phyloP scores from a whole-genome alignment of 2,329 filamentous ascomycete genomes.

The Chaetomium olivaceum region DNA sequence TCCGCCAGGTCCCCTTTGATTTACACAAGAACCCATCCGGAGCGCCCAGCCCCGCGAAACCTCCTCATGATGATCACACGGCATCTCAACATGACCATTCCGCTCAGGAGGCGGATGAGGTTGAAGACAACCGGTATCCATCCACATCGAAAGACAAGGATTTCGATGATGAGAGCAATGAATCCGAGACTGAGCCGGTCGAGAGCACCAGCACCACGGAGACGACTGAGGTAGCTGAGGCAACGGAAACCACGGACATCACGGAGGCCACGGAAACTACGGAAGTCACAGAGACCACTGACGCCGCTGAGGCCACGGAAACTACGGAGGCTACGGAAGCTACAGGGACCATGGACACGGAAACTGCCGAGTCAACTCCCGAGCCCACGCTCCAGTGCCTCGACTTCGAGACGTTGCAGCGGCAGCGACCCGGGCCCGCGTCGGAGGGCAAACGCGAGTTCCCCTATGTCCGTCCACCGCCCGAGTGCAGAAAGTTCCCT shows the following conservation, averaged over 20 bases:
- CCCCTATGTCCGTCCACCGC: conserved; percentile 54
- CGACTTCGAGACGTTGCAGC: conserved; percentile 33
- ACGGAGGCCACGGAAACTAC: neutral
- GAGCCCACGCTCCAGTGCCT: conserved; percentile 23
- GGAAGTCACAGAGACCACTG: neutral
- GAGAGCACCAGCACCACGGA: neutral
- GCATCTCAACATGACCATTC: conserved; percentile 4
- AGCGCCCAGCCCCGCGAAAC: neutral
- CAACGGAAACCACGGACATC: neutral
- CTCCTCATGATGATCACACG: conserved; percentile 5
- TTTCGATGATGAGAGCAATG: conserved; percentile 5
- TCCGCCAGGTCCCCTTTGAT: conserved; percentile 15
- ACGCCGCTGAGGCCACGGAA: neutral
- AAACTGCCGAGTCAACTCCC: neutral
- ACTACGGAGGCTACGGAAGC: neutral
- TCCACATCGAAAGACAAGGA: neutral
- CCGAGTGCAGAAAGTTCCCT: conserved; percentile 69
- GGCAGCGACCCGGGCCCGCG: conserved; percentile 32
- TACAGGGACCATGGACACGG: neutral
- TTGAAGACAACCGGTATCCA: conserved; percentile 1
- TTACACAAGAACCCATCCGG: conserved; percentile 8
- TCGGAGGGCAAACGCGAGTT: conserved; percentile 37
- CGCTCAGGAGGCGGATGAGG: conserved; percentile 1
- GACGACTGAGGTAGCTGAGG: neutral
- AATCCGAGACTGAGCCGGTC: neutral